A percentile compares a stretch with the other conserved stretches of the same genome.
These are phyloP conservation scores for Sugiyamaella japonica DNA, from an alignment of 1,139 yeast species.

Conservation along the genomic window DNA sequence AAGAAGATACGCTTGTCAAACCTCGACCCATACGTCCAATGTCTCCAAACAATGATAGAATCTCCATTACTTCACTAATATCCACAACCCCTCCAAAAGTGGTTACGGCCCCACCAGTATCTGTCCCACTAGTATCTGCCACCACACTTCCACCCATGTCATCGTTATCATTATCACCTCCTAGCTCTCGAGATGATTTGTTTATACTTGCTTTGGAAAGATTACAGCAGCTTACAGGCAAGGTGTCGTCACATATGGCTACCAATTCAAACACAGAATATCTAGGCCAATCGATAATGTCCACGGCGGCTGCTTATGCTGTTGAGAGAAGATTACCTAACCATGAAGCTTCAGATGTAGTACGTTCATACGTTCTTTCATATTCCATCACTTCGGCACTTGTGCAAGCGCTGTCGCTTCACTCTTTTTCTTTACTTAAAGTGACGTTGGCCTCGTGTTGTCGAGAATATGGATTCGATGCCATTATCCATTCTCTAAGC, in stretches of 20 bases:
- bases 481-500: slow-evolving; percentile 58
- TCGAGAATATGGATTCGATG: slow-evolving; percentile 78
- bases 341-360: slow-evolving; percentile 14
- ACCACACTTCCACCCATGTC: slow-evolving; percentile 21
- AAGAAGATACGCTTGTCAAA: slow-evolving; percentile 2
- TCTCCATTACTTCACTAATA: slow-evolving; percentile 17
- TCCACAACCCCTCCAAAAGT: slow-evolving; percentile 10
- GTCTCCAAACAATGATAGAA: slow-evolving; percentile 13
- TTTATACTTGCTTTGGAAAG: slow-evolving; percentile 19
- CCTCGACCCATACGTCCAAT: slow-evolving; percentile 9
- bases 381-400: slow-evolving; percentile 25
- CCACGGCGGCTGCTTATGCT: slow-evolving; percentile 58
- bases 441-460: slow-evolving; percentile 68
- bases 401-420: slow-evolving; percentile 40
- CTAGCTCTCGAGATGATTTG: slow-evolving; percentile 13
- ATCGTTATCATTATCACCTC: slow-evolving; percentile 16
- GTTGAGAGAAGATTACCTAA: slow-evolving; percentile 44
- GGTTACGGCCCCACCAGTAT: slow-evolving; percentile 4
- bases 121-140: background rate
- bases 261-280: slow-evolving; percentile 44
- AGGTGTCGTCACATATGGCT: slow-evolving; percentile 11
- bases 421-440: slow-evolving; percentile 54
- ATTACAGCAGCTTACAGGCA: slow-evolving; percentile 16
- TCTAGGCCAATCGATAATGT: slow-evolving; percentile 58
- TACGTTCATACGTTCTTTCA: slow-evolving; percentile 24